Percentiles rank a stretch among this genome's conserved stretches.
These are phyloP conservation scores for Annulohypoxylon nitens DNA, from an alignment of 495 filamentous ascomycete genomes.

Conservation along the genomic window DNA sequence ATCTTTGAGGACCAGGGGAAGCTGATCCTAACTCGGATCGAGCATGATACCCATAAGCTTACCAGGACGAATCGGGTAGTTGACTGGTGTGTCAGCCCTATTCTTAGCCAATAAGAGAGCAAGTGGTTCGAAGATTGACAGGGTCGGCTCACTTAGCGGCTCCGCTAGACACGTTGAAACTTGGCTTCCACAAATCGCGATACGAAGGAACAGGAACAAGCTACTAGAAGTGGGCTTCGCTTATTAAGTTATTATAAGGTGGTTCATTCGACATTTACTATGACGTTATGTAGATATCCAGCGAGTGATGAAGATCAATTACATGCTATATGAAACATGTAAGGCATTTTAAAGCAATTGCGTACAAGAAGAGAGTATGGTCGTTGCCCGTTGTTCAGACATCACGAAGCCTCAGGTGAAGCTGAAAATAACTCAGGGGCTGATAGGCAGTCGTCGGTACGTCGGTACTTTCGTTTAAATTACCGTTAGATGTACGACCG, in stretches of 20 bases:
- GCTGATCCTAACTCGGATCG: slow-evolving; percentile 36
- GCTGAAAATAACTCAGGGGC: slow-evolving; percentile 46
- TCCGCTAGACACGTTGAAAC: slow-evolving; percentile 37
- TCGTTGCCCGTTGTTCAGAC: background rate
- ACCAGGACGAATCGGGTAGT: slow-evolving; percentile 40
- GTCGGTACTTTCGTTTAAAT: slow-evolving; percentile 42
- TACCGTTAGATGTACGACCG: slow-evolving; percentile 30
- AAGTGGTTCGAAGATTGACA: slow-evolving; percentile 11
- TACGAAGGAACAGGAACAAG: slow-evolving; percentile 37
- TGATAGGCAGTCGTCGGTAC: slow-evolving; percentile 24
- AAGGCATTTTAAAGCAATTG: background rate
- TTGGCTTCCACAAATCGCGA: slow-evolving; percentile 28
- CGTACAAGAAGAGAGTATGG: background rate
- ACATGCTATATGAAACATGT: slow-evolving; percentile 3
- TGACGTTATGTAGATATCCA: slow-evolving; percentile 11
- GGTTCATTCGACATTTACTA: background rate
- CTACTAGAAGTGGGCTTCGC: slow-evolving; percentile 24
- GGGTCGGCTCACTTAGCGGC: slow-evolving; percentile 41
- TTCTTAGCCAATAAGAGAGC: slow-evolving; percentile 24
- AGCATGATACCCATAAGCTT: slow-evolving; percentile 33
- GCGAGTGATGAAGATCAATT: background rate
- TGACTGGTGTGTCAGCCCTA: slow-evolving; percentile 33
- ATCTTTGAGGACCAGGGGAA: slow-evolving; percentile 33
- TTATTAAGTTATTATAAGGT: slow-evolving; percentile 9
- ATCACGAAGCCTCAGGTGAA: background rate